phyloP scores from a whole-genome alignment of 257 asterid genomes.

The Salvia rosmarinus region DNA sequence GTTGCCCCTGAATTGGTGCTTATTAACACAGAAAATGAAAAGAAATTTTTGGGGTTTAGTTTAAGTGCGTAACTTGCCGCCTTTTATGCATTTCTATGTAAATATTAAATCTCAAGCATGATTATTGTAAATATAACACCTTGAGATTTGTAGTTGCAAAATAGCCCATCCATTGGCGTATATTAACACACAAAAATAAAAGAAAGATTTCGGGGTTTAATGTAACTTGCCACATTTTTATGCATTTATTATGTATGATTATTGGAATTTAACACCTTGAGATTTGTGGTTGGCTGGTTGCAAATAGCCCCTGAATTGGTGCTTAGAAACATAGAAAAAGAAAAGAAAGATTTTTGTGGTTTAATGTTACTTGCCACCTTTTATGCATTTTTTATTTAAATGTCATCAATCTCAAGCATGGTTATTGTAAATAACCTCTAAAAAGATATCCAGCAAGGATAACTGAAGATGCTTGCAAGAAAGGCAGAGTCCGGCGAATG shows the following conservation, averaged over 20 bases:
- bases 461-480: conserved; percentile 1
- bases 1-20: background rate
- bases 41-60: background rate
- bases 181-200: background rate
- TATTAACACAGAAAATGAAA: background rate
- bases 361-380: background rate
- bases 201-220: background rate
- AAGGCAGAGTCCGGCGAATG: conserved; percentile 1
- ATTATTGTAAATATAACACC: background rate
- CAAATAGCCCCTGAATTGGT: background rate
- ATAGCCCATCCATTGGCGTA: background rate
- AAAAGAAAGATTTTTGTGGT: background rate
- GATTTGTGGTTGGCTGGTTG: background rate
- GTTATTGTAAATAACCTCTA: background rate
- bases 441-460: background rate
- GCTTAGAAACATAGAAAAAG: background rate
- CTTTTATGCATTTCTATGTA: background rate
- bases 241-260: background rate
- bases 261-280: background rate
- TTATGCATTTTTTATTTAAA: background rate
- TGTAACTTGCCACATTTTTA: background rate
- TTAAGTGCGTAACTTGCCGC: background rate
- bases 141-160: background rate
- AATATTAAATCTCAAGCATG: background rate
- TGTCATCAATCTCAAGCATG: background rate